Conservation (phyloP, 805 yeast genomes). For the Scheffersomyces amazonensis region DNA sequence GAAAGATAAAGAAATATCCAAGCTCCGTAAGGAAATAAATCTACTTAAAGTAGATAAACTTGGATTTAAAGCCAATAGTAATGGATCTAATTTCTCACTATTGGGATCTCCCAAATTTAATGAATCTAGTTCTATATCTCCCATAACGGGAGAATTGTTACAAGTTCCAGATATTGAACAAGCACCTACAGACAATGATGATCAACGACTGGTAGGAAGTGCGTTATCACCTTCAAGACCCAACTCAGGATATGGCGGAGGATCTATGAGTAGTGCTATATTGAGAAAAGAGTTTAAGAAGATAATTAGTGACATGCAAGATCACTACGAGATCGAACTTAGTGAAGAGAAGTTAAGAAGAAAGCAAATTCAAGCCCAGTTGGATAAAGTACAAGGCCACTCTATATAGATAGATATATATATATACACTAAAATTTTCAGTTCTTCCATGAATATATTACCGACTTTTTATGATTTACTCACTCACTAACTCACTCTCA, state of each 20-base stretch:
- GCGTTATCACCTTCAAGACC: conserved; percentile 13
- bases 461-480: too few relatives aligned
- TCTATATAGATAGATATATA: too few relatives aligned
- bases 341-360: conserved; percentile 54
- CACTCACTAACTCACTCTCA: too few relatives aligned
- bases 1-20: conserved; percentile 40
- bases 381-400: conserved; percentile 7
- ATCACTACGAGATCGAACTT: conserved; percentile 57
- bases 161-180: not conserved
- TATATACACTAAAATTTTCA: too few relatives aligned
- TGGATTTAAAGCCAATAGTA: conserved; percentile 21
- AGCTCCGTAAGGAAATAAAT: conserved; percentile 44
- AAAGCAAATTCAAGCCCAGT: conserved; percentile 33
- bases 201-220: conserved; percentile 11
- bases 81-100: conserved; percentile 1
- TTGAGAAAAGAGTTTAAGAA: conserved; percentile 68
- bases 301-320: conserved; percentile 58
- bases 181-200: conserved; percentile 16
- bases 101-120: not conserved
- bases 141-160: conserved; percentile 9
- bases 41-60: conserved; percentile 43
- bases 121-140: conserved; percentile 5
- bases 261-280: conserved; percentile 50
- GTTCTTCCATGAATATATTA: too few relatives aligned
- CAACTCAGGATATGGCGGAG: conserved; percentile 10